Conservation (phyloP, 106 monocot species). For the Apostasia ramifera region DNA sequence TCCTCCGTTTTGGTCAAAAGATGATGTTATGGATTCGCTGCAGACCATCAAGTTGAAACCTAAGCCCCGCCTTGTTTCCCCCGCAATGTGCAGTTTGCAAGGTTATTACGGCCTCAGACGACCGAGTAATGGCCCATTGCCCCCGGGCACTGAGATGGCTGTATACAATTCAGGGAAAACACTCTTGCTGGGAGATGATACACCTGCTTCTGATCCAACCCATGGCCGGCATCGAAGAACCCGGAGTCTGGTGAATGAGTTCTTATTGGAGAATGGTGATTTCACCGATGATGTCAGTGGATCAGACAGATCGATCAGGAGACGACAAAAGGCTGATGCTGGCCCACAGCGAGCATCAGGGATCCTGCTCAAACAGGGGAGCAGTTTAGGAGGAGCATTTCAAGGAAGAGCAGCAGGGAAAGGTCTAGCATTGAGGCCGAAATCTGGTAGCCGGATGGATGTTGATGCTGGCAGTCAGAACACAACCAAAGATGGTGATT, state of each 20-base stretch:
- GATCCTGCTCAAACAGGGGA: constrained; percentile 13
- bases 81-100: constrained; percentile 34
- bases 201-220: constrained; percentile 8
- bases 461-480: constrained; percentile 10
- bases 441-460: constrained; percentile 25
- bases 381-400: constrained; percentile 2
- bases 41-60: constrained; percentile 14
- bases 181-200: neutral
- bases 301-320: constrained; percentile 25
- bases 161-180: constrained; percentile 16
- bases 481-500: constrained; percentile 6
- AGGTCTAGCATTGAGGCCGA: constrained; percentile 25
- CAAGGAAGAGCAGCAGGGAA: constrained; percentile 24
- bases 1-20: neutral
- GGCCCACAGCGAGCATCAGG: constrained; percentile 10
- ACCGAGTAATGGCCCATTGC: neutral
- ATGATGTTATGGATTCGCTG: constrained; percentile 9
- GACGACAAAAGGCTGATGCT: constrained; percentile 39
- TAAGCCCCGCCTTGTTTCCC: constrained; percentile 4
- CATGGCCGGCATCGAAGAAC: constrained; percentile 11
- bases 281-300: neutral
- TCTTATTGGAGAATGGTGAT: constrained; percentile 10
- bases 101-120: constrained; percentile 25
- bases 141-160: constrained; percentile 25
- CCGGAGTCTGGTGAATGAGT: neutral